These are phyloP conservation scores for Mortierella sp. DNA, from an alignment of 371 early-diverging fungal genomes.

Conservation along the genomic window DNA sequence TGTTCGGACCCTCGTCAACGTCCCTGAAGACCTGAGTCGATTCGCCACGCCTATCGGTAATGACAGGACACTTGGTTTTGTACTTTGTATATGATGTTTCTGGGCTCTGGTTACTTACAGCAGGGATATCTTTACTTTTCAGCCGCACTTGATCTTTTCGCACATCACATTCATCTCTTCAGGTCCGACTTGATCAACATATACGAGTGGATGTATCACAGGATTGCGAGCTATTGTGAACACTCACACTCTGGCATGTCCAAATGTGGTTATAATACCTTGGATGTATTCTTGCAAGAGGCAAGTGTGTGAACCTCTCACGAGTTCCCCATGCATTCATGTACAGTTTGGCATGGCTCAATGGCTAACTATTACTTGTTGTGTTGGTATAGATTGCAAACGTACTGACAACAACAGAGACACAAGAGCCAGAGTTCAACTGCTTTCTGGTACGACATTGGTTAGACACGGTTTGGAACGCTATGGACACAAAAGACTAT, in stretches of 20 bases:
- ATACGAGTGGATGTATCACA: slow-evolving; percentile 57
- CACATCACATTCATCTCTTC: slow-evolving; percentile 64
- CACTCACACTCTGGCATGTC: slow-evolving; percentile 65
- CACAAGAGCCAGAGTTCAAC: slow-evolving; percentile 34
- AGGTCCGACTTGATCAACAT: slow-evolving; percentile 56
- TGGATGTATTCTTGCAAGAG: slow-evolving; percentile 65
- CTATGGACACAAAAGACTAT: no score
- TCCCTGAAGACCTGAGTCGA: slow-evolving; percentile 59
- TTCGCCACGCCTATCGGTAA: slow-evolving; percentile 62
- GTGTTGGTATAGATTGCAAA: slow-evolving; percentile 47
- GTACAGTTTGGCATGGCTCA: no score
- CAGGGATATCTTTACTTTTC: not conserved
- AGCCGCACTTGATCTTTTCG: slow-evolving; percentile 70
- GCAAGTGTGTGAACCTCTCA: slow-evolving; percentile 33
- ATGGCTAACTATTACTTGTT: not conserved
- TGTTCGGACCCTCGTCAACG: slow-evolving; percentile 55
- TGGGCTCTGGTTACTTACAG: no score
- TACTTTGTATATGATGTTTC: no score
- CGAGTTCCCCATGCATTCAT: no score
- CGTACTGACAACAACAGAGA: slow-evolving; percentile 28
- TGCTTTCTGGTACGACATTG: slow-evolving; percentile 51
- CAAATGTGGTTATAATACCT: slow-evolving; percentile 60
- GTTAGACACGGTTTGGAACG: no score
- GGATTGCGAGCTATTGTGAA: slow-evolving; percentile 56
- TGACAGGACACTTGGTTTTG: slow-evolving; percentile 5